phyloP scores from a whole-genome alignment of 345 rosid genomes.

The Kandelia obovata region DNA sequence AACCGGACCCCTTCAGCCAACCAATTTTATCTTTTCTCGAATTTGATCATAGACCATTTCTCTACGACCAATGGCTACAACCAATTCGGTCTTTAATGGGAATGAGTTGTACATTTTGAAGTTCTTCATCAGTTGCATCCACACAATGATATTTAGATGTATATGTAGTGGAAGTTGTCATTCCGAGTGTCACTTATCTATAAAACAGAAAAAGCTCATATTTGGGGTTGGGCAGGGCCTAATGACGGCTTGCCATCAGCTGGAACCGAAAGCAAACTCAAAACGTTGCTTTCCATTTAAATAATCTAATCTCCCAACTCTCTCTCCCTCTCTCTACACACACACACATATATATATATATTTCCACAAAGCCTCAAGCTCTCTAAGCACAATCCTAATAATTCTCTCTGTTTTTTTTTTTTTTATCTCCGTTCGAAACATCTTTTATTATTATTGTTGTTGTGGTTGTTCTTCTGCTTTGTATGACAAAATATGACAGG shows the following conservation, averaged over 20 bases:
- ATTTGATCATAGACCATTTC: no score
- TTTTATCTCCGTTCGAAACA: neutral
- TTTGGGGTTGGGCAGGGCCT: constrained; percentile 39
- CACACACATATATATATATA: constrained; percentile 1
- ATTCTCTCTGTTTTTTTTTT: neutral
- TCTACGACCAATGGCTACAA: no score
- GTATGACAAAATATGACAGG: neutral
- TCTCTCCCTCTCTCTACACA: no score
- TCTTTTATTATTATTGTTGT: neutral
- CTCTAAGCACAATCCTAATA: constrained; percentile 18
- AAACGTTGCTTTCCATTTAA: constrained; percentile 34
- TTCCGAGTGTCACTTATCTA: neutral
- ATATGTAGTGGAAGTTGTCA: no score
- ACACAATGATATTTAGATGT: no score
- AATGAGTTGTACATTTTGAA: no score
- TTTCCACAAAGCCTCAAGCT: constrained; percentile 3
- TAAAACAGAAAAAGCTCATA: neutral
- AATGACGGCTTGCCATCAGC: constrained; percentile 68
- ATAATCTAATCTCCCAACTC: constrained; percentile 15
- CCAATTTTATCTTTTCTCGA: no score
- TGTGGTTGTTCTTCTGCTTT: neutral
- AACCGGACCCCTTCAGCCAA: no score
- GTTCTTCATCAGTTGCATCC: no score
- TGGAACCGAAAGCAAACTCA: constrained; percentile 55
- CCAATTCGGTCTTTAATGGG: no score